Conservation (phyloP, 306 rosid species). For the Malus asiatica region DNA sequence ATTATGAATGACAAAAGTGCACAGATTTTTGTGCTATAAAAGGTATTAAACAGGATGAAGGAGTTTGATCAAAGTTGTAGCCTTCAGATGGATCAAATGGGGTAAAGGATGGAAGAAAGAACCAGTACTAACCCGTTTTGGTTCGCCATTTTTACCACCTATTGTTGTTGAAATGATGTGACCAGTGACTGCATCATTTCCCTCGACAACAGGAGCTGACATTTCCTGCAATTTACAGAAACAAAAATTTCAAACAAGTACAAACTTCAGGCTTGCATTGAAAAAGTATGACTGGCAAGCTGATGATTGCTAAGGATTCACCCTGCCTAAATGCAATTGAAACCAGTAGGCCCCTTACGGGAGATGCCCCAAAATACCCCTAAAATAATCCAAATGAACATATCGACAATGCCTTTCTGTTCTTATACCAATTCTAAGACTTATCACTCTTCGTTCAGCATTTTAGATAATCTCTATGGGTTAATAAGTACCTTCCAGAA, state of each 20-base stretch:
- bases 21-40: background rate
- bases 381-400: background rate
- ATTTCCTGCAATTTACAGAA: conserved; percentile 61
- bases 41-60: background rate
- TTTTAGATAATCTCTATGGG: background rate
- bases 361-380: background rate
- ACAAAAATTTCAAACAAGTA: background rate
- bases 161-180: conserved; percentile 91
- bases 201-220: conserved; percentile 59
- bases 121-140: conserved; percentile 56
- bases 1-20: background rate
- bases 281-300: conserved; percentile 1
- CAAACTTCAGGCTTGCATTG: background rate
- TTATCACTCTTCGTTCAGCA: background rate
- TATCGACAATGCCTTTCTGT: background rate
- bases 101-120: conserved; percentile 3
- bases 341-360: background rate
- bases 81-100: background rate
- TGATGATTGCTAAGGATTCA: conserved; percentile 7
- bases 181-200: conserved; percentile 80
- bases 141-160: conserved; percentile 95
- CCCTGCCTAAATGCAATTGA: background rate
- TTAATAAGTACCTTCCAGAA: background rate
- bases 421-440: background rate
- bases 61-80: background rate